These are phyloP conservation scores for Metarhizium anisopliae DNA, from an alignment of 2,329 filamentous ascomycete genomes.

Conservation along the genomic window DNA sequence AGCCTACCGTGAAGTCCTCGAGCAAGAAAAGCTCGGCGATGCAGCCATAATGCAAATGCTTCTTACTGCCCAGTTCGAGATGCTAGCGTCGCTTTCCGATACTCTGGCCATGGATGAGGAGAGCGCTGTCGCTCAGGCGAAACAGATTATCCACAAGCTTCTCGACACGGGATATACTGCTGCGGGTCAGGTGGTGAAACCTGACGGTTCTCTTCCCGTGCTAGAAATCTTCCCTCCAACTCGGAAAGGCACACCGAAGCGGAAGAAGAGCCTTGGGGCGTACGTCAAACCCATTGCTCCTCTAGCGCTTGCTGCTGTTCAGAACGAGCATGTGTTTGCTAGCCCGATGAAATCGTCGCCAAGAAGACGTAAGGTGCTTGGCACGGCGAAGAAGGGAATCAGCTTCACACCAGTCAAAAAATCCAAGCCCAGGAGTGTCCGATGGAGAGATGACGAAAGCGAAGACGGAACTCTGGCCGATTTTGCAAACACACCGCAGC, in stretches of 20 bases:
- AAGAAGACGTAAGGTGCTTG: constrained; percentile 60
- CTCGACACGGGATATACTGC: constrained; percentile 67
- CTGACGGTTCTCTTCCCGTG: constrained; percentile 59
- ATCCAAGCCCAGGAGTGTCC: constrained; percentile 67
- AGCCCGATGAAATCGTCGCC: constrained; percentile 68
- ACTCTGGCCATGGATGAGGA: constrained; percentile 76
- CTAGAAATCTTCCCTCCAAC: constrained; percentile 62
- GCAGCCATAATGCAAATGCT: constrained; percentile 71
- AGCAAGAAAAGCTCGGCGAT: constrained; percentile 77
- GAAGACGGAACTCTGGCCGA: constrained; percentile 80
- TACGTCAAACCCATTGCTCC: constrained; percentile 34
- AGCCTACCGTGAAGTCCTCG: constrained; percentile 63
- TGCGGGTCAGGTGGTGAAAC: constrained; percentile 78
- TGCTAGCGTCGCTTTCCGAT: constrained; percentile 71
- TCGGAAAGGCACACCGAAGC: constrained; percentile 68
- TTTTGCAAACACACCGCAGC: constrained; percentile 83
- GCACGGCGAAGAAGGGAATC: constrained; percentile 58
- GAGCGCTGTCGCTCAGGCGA: constrained; percentile 73
- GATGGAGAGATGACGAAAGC: constrained; percentile 85
- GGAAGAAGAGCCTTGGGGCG: constrained; percentile 44
- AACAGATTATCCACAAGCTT: constrained; percentile 66
- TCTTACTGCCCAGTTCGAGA: constrained; percentile 85
- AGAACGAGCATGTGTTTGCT: constrained; percentile 19
- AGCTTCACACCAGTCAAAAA: constrained; percentile 77
- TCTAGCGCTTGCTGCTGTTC: constrained; percentile 30